phyloP scores from a whole-genome alignment of 208 protist genomes.

The Blastocrithidia nonstop region DNA sequence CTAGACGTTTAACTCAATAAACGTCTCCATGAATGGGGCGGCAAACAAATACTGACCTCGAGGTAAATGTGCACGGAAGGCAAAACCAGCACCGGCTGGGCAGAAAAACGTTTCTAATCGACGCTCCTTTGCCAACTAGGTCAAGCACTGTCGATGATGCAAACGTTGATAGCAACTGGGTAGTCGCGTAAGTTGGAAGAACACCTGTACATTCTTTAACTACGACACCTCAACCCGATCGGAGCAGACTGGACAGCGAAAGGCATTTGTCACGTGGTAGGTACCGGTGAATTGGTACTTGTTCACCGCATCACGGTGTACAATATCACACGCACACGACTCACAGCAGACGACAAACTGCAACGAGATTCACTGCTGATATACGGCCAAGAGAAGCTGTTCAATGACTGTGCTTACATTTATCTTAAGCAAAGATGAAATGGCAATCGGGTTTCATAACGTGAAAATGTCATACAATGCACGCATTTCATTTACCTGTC shows the following conservation, averaged over 20 bases:
- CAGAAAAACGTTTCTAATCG: constrained; percentile 55
- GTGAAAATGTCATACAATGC: constrained; percentile 43
- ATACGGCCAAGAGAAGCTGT: constrained; percentile 60
- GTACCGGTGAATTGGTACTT: constrained; percentile 46
- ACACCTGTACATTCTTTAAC: constrained; percentile 39
- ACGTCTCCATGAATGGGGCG: constrained; percentile 30
- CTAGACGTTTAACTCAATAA: constrained; percentile 45
- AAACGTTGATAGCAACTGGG: constrained; percentile 18
- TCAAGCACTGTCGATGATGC: constrained; percentile 61
- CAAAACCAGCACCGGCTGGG: constrained; percentile 35
- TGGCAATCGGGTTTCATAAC: constrained; percentile 53
- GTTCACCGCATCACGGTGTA: constrained; percentile 26
- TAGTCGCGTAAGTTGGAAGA: constrained; percentile 35
- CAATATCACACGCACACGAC: constrained; percentile 65
- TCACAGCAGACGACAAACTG: constrained; percentile 50
- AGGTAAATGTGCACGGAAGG: constrained; percentile 29
- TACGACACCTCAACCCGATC: constrained; percentile 35
- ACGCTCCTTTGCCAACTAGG: constrained; percentile 26
- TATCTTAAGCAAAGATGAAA: constrained; percentile 34
- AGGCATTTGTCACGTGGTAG: constrained; percentile 42
- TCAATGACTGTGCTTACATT: constrained; percentile 39
- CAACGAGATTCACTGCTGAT: constrained; percentile 35
- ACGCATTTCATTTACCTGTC: constrained; percentile 28
- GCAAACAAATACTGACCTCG: constrained; percentile 41
- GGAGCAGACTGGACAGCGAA: constrained; percentile 65